Base-by-base conservation (phyloP, 192 early-diverging fungal species). In the Backusella circina region DNA sequence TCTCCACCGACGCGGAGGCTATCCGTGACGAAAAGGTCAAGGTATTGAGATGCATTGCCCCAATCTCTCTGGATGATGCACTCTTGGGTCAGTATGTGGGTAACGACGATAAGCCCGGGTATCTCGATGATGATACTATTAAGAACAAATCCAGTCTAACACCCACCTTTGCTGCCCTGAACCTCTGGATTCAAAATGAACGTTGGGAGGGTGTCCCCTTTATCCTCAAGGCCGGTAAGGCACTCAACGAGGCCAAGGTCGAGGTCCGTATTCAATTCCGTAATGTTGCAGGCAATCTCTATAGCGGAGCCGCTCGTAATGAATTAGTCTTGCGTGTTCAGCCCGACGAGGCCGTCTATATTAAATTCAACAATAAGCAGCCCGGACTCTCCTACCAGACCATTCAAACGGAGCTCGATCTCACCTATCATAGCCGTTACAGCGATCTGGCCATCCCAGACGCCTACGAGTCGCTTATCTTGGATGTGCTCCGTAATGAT, bases 221-320 rank as follows among this genome's bases (percentile, higher is more conserved):
- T 78, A 95, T 95, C 61, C 86, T 96, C 36, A 92, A 92, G 84
- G 91, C 91, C 36, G 95, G 95, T 39, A 96, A 96, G 77, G 97
- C 96, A 28, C 84, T 99, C 61, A 89, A 97, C 81, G 92, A 95
- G 77, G 90, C 91, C 78, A 99, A 99, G 84, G 92, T 94, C 47
- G 94, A 96, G 74, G 90, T 99, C 76, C 95, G 97, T 75, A 93
- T 99, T 73, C 97, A 99, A 82, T 99, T 99, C 90, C 92, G 93
- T 72, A 92, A 98, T 80, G 93, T 97, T 54, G 81, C 93, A 8
- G 95, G 95, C 30, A 90, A 88, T 73, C 83, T 97, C 65, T 97
- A 94, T 86, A 85, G 83, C 10, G 85, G 83, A 73, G 74, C 93
- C 66, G 86, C 92, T 5, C 93, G 96, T 75, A 99, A 99, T 84